These are phyloP conservation scores for Urochloa ruziziensis DNA, from an alignment of 176 grass and related monocot species.

Conservation along the genomic window DNA sequence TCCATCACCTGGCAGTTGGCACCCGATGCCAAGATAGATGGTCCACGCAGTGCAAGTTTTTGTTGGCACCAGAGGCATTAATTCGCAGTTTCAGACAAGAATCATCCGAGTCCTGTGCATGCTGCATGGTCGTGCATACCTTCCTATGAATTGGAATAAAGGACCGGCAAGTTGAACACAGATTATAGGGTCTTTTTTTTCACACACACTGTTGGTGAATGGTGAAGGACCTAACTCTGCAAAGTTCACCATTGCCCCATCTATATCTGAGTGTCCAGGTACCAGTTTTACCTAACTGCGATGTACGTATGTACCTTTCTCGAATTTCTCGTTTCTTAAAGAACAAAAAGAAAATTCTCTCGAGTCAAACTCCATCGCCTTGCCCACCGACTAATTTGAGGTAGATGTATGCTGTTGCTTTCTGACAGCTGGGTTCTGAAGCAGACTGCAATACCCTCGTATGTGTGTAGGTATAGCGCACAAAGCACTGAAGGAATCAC, in stretches of 20 bases:
- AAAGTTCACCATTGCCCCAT: neutral
- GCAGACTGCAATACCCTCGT: constrained; percentile 4
- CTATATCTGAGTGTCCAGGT: neutral
- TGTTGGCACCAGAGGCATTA: neutral
- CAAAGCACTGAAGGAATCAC: neutral
- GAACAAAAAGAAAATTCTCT: neutral
- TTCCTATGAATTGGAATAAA: neutral
- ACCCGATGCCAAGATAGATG: neutral
- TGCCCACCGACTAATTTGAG: neutral
- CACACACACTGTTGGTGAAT: neutral
- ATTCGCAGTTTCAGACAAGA: neutral
- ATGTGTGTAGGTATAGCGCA: neutral
- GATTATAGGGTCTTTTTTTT: neutral
- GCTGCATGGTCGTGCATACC: neutral
- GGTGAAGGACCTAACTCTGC: neutral
- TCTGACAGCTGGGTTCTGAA: constrained; percentile 17
- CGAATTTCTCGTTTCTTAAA: neutral
- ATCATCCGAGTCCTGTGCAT: neutral
- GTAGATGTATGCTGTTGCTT: neutral
- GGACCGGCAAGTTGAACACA: neutral
- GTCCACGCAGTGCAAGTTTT: neutral
- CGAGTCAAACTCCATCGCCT: neutral
- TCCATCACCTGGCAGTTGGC: neutral
- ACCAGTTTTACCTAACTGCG: neutral
- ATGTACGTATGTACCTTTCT: neutral